Conservation (phyloP, 371 early-diverging fungal species). For the Mortierella sp. region DNA sequence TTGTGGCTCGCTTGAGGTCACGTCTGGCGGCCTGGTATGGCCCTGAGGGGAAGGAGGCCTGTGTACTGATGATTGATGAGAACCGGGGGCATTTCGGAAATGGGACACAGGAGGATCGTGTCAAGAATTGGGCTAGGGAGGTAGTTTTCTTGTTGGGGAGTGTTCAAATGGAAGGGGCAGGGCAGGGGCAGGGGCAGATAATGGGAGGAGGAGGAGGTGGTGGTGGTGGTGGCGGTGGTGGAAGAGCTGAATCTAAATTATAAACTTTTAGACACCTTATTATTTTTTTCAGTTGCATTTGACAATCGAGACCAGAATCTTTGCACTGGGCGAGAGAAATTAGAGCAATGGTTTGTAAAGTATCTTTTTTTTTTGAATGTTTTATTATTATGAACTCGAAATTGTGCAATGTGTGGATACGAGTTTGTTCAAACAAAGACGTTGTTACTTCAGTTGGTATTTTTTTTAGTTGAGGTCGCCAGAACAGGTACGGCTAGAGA, state of each 20-base stretch:
- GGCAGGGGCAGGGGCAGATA: neutral
- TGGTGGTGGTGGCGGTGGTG: no score
- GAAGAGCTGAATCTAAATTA: neutral
- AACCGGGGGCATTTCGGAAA: conserved; percentile 56
- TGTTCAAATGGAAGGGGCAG: conserved; percentile 41
- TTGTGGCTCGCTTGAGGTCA: conserved; percentile 71
- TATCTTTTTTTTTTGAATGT: no score
- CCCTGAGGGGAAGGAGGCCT: conserved; percentile 49
- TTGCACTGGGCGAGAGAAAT: neutral
- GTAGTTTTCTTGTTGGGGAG: conserved; percentile 52
- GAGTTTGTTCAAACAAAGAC: neutral
- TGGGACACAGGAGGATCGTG: conserved; percentile 55
- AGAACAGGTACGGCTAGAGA: neutral
- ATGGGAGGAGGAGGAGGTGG: no score
- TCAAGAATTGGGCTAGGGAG: conserved; percentile 55
- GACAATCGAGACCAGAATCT: neutral
- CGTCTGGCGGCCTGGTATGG: conserved; percentile 53
- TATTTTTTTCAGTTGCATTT: neutral
- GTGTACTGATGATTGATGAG: conserved; percentile 56
- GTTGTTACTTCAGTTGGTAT: no score
- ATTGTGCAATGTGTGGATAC: no score
- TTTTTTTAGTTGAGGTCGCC: neutral
- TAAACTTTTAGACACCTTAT: neutral
- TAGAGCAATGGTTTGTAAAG: no score
- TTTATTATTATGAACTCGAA: neutral